These are phyloP conservation scores for Penicillium corylophilum DNA, from an alignment of 2,329 filamentous ascomycete genomes.

Conservation along the genomic window DNA sequence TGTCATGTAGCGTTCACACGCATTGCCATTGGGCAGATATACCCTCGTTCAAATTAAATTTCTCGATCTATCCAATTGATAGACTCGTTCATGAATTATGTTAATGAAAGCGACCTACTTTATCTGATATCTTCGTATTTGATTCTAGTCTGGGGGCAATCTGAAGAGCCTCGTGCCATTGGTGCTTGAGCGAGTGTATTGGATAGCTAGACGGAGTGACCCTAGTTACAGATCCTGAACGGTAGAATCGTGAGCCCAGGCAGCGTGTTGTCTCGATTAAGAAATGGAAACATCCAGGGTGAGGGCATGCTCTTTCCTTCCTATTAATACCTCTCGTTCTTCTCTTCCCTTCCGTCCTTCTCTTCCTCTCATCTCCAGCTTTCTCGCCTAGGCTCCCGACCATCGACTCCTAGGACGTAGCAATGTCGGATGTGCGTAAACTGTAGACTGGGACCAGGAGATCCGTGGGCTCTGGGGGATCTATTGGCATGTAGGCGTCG, in stretches of 20 bases:
- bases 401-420: not conserved
- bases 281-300: not conserved
- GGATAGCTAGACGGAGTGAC: not conserved
- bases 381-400: not conserved
- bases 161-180: not conserved
- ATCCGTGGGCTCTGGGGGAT: not conserved
- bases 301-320: not conserved
- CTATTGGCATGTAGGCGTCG: not conserved
- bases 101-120: not conserved
- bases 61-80: not conserved
- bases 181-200: not conserved
- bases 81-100: not conserved
- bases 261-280: not conserved
- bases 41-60: conserved; percentile 15
- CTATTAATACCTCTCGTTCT: not conserved
- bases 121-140: not conserved
- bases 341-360: not conserved
- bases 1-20: conserved; percentile 34
- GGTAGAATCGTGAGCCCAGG: not conserved
- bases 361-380: not conserved
- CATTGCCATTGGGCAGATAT: conserved; percentile 8
- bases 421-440: too few species aligned
- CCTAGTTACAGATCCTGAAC: not conserved
- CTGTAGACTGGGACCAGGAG: not conserved
- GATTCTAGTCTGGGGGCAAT: not conserved